Base-by-base conservation (phyloP, 345 rosid genomes). In the Theobroma cacao region DNA sequence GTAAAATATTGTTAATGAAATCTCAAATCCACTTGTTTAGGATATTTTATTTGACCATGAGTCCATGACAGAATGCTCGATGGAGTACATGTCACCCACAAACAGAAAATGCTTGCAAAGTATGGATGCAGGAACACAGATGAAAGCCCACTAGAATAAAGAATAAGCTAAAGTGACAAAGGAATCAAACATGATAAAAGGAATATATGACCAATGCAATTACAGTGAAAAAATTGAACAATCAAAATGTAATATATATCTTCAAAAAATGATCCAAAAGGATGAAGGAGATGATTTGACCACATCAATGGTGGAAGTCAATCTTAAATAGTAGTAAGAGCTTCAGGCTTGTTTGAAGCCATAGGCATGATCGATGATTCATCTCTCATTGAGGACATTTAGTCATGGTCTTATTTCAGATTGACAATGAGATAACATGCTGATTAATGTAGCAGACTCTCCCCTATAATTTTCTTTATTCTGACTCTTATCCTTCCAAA, bases 401-500 rank as follows among this genome's bases (percentile, higher is more conserved):
- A 52, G 69, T 79, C 52, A 74, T 66, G 12, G n/a, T 65, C 62
- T 34, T 60, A 58, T 75, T 33, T 65, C 50, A 38, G 77, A 63
- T 77, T 70, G 73, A 77, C 48, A 73, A 52, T 43, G 62, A 67
- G 43, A 59, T 68, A 58, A 45, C 30, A 33, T 74, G 58, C 22
- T 40, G 41, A 75, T 59, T 55, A n/a, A n/a, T n/a, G 52, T 74
- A 76, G 56, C 18, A 58, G 64, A 83, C 43, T n/a, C 33, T 68
- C 68, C 75, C 75, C 43, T 66, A 38, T 62, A 43, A 43, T 64
- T 72, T 55, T 28, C 30, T 70, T 38, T 70, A 43, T 56, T 74
- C 55, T 26, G 59, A 56, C 60, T 77, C 82, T 72, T 83, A 84
- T 85, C 86, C 56, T 53, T 59, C 67, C 58, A 36, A 82, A 76